A percentile compares a stretch with the other conserved stretches of the same genome.
Conservation (phyloP, 257 asterid genomes). For the Ajuga chamaepitys region DNA sequence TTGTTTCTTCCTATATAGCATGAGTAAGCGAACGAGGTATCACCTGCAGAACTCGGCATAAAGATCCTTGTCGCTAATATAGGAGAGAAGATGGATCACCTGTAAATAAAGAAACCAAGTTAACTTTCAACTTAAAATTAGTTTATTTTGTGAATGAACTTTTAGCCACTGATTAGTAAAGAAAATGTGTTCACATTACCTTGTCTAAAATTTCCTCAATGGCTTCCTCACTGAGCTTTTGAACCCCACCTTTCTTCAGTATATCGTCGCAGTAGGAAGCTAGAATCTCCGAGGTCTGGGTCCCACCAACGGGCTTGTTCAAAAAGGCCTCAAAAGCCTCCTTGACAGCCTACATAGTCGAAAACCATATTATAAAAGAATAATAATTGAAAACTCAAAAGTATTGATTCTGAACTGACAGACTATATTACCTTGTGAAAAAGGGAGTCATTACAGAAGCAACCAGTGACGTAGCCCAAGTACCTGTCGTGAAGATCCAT, state of each 20-base stretch:
- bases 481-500: conserved; percentile 48
- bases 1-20: too few species aligned
- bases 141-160: too few species aligned
- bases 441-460: conserved; percentile 31
- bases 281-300: conserved; percentile 39
- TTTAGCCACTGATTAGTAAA: too few species aligned
- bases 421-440: too few species aligned
- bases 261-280: conserved; percentile 47
- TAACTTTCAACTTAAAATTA: too few species aligned
- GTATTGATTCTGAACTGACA: too few species aligned
- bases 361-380: too few species aligned
- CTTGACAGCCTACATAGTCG: conserved; percentile 52
- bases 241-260: conserved; percentile 46
- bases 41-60: conserved; percentile 54
- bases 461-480: conserved; percentile 28
- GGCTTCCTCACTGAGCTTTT: conserved; percentile 48
- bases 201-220: conserved; percentile 48
- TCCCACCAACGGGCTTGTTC: conserved; percentile 36
- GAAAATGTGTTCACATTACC: too few species aligned
- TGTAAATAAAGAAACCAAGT: too few species aligned
- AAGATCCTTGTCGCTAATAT: conserved; percentile 48
- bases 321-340: conserved; percentile 56
- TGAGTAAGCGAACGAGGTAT: too few species aligned
- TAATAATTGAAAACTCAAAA: too few species aligned
- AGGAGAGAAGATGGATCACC: conserved; percentile 37